phyloP scores from a whole-genome alignment of 257 asterid genomes.

The Pogostemon cablin region DNA sequence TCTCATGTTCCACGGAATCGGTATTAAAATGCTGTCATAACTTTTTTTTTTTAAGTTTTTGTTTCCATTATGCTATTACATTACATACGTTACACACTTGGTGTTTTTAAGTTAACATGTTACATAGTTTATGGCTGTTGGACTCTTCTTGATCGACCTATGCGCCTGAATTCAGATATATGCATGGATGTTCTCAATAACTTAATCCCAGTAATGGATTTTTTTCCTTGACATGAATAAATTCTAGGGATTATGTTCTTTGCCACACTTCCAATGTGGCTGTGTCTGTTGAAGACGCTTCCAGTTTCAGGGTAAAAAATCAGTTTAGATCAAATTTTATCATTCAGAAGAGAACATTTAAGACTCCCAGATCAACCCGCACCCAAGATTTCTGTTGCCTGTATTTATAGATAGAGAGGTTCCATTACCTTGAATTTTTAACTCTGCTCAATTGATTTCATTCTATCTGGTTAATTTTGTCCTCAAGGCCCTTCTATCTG shows the following conservation, averaged over 20 bases:
- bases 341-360: conserved; percentile 1
- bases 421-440: not conserved
- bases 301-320: not conserved
- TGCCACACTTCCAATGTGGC: not conserved
- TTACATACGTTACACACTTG: not conserved
- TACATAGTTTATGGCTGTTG: conserved; percentile 6
- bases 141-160: not conserved
- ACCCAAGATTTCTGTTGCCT: not conserved
- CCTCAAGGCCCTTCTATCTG: not conserved
- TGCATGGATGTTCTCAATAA: not conserved
- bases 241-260: not conserved
- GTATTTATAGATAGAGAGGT: not conserved
- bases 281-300: not conserved
- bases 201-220: not conserved
- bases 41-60: not conserved
- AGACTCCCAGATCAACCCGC: conserved; percentile 1
- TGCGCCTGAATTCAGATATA: not conserved
- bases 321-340: not conserved
- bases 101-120: not conserved
- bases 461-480: conserved; percentile 16
- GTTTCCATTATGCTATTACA: conserved; percentile 6
- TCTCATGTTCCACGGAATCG: conserved; percentile 13
- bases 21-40: not conserved
- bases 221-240: not conserved
- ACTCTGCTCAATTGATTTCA: not conserved